Conservation (phyloP, 208 protist genomes). For the Wallacemonas rigidus region DNA sequence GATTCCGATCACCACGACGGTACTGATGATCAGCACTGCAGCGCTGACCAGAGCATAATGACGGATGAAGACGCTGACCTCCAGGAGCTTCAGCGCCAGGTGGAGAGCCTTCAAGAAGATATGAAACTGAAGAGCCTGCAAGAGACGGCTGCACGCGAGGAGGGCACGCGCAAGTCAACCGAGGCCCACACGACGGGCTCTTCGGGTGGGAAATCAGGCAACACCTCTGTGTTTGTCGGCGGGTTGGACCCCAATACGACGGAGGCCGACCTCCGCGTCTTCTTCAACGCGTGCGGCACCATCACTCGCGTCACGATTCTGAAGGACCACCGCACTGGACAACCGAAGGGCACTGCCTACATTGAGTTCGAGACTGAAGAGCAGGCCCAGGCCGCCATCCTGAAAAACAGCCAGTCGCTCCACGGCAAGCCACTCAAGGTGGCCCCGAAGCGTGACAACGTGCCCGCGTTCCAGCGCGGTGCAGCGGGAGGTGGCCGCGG, state of each 20-base stretch:
- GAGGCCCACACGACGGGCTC: constrained; percentile 15
- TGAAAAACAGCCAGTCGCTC: constrained; percentile 86
- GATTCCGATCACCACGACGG: background rate
- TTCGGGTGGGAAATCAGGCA: constrained; percentile 40
- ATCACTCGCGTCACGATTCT: constrained; percentile 93
- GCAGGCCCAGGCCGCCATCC: constrained; percentile 75
- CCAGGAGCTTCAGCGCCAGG: constrained; percentile 77
- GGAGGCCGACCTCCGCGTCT: constrained; percentile 90
- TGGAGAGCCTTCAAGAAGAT: constrained; percentile 87
- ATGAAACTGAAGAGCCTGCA: constrained; percentile 80
- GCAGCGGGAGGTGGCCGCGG: constrained; percentile 44
- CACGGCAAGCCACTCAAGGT: constrained; percentile 87
- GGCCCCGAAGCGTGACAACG: constrained; percentile 85
- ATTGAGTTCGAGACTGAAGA: constrained; percentile 91
- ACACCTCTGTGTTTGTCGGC: constrained; percentile 92
- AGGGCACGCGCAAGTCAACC: constrained; percentile 77
- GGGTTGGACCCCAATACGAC: constrained; percentile 89
- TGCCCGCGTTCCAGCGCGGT: constrained; percentile 80
- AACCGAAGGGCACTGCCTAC: constrained; percentile 93
- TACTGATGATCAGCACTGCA: background rate
- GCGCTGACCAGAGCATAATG: constrained; percentile 26
- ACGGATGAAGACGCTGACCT: constrained; percentile 68
- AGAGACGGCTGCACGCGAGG: constrained; percentile 78
- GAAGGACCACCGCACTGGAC: constrained; percentile 85
- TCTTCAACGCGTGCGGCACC: constrained; percentile 89